Percentiles rank a stretch among this genome's conserved stretches.
Evolutionary conservation across 2,329 filamentous ascomycete species (phyloP).

Genomic region (Neospermospora avenae): DNA sequence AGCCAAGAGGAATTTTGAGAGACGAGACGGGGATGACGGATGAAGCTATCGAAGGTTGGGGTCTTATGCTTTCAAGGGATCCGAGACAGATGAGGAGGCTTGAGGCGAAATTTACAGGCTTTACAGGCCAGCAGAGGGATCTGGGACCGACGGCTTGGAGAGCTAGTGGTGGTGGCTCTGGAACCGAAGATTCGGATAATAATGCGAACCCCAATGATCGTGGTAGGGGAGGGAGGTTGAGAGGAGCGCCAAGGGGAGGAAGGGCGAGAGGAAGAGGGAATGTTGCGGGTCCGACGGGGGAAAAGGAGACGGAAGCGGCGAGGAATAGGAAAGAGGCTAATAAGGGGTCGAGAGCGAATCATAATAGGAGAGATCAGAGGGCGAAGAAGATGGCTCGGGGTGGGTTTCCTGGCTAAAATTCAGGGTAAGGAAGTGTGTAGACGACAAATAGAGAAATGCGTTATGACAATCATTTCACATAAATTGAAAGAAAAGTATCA

Average conservation of each 20-base stretch:
- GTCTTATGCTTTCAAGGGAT: conserved; percentile 75
- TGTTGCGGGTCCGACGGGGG: conserved; percentile 62
- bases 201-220: conserved; percentile 45
- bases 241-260: conserved; percentile 44
- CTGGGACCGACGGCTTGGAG: conserved; percentile 65
- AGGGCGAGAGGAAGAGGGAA: conserved; percentile 53
- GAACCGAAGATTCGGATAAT: conserved; percentile 53
- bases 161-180: conserved; percentile 50
- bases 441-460: background rate
- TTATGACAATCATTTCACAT: background rate
- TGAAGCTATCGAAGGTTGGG: conserved; percentile 93
- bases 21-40: conserved; percentile 85
- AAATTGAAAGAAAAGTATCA: background rate
- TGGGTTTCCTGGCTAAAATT: conserved; percentile 36
- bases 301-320: conserved; percentile 69
- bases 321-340: conserved; percentile 76
- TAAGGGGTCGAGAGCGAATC: conserved; percentile 80
- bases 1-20: conserved; percentile 60
- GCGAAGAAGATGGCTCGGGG: conserved; percentile 63
- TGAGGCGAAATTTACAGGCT: conserved; percentile 66
- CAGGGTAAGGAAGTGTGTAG: background rate
- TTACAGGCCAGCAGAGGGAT: conserved; percentile 62
- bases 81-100: conserved; percentile 64
- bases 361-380: conserved; percentile 73
- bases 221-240: conserved; percentile 44